phyloP scores from a whole-genome alignment of 2,329 filamentous ascomycete species.

The Stromatinia cepivora region DNA sequence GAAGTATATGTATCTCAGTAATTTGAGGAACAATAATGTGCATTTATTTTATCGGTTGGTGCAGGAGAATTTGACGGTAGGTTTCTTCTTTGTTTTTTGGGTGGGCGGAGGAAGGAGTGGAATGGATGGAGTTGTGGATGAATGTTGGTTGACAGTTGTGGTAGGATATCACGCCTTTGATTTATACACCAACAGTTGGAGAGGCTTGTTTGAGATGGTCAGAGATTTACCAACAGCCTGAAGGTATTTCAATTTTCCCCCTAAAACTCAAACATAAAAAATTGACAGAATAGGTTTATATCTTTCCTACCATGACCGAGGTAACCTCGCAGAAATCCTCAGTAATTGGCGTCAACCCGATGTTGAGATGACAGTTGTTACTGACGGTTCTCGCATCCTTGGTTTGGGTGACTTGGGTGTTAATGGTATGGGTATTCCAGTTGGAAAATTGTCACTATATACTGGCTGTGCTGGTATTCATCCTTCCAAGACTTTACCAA shows the following conservation, averaged over 20 bases:
- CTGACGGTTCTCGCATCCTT: conserved; percentile 64
- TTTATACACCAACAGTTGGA: conserved; percentile 64
- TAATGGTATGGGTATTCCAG: conserved; percentile 79
- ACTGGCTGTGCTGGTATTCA: conserved; percentile 86
- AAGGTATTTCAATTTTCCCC: conserved; percentile 48
- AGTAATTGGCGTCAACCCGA: conserved; percentile 68
- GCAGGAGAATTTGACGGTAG: conserved; percentile 36
- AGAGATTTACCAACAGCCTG: conserved; percentile 71
- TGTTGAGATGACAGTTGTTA: conserved; percentile 57
- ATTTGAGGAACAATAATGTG: conserved; percentile 36
- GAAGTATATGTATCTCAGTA: conserved; percentile 40
- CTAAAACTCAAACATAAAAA: too few species aligned
- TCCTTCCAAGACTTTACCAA: conserved; percentile 74
- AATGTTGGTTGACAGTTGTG: not conserved
- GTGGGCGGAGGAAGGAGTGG: too few species aligned
- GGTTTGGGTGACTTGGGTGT: conserved; percentile 84
- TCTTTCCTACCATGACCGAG: conserved; percentile 67
- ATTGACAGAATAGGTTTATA: conserved; percentile 53
- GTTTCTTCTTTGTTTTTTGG: conserved; percentile 6
- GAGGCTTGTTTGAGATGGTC: conserved; percentile 74
- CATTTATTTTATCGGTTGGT: conserved; percentile 40
- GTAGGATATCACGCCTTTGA: conserved; percentile 51
- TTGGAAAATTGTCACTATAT: conserved; percentile 79
- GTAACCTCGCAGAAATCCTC: conserved; percentile 64
- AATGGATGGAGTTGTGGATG: not conserved